Conservation (phyloP, 1,139 yeast genomes). For the Hanseniaspora gamundiae region DNA sequence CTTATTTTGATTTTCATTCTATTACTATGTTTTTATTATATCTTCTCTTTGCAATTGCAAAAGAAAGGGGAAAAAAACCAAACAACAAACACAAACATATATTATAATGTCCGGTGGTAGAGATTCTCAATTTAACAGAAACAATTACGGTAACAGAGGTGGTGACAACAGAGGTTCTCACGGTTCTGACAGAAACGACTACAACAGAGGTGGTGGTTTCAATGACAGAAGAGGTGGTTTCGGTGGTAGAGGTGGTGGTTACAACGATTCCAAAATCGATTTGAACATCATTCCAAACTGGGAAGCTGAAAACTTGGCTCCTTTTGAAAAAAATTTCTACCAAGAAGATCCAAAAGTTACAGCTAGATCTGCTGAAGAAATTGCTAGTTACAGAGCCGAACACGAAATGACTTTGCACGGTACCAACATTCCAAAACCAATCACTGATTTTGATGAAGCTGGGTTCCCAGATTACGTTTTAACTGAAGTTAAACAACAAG, state of each 20-base stretch:
- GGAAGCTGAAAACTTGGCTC: conserved; percentile 68
- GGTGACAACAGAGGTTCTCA: conserved; percentile 30
- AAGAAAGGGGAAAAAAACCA: neutral
- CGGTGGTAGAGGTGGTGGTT: conserved; percentile 29
- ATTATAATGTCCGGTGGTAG: conserved; percentile 16
- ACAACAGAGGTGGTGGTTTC: conserved; percentile 32
- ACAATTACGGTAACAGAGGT: conserved; percentile 26
- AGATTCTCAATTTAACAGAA: conserved; percentile 25
- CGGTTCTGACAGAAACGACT: conserved; percentile 29
- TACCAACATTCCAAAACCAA: conserved; percentile 84
- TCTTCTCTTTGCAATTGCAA: neutral
- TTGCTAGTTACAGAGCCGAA: conserved; percentile 62
- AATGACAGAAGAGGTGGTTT: conserved; percentile 31
- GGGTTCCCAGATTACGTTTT: conserved; percentile 93
- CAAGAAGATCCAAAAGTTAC: conserved; percentile 72
- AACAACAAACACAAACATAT: conserved; percentile 1
- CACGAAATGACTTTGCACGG: conserved; percentile 83
- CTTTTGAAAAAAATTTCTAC: conserved; percentile 92
- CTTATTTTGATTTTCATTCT: neutral
- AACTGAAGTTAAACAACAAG: conserved; percentile 79
- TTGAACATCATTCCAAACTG: conserved; percentile 60
- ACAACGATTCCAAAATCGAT: conserved; percentile 35
- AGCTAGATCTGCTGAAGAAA: conserved; percentile 60
- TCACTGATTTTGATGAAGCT: conserved; percentile 85
- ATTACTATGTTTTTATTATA: too few species aligned